Conservation (phyloP, 140 eudicot species). For the Bidens hawaiensis region DNA sequence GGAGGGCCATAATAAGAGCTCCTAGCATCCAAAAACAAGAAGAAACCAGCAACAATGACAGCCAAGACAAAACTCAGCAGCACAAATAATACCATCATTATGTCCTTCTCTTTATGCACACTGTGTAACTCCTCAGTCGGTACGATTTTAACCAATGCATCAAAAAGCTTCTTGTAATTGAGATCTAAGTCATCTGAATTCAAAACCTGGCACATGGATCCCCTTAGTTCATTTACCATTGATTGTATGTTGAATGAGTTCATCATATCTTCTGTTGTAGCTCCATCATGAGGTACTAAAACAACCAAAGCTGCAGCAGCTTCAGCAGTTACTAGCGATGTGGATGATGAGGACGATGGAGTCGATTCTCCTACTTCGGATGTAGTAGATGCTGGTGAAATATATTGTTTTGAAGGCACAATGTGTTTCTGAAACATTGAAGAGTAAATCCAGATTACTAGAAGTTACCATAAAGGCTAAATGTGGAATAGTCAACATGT, state of each 20-base stretch:
- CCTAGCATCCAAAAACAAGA: constrained; percentile 13
- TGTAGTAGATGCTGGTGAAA: constrained; percentile 20
- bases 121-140: constrained; percentile 29
- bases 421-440: constrained; percentile 32
- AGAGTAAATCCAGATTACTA: constrained; percentile 2
- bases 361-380: constrained; percentile 19
- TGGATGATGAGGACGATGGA: constrained; percentile 23
- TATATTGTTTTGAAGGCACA: constrained; percentile 13
- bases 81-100: neutral
- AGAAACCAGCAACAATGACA: constrained; percentile 28
- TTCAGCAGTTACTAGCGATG: too few relatives aligned
- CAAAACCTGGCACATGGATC: constrained; percentile 26
- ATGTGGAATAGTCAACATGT: neutral
- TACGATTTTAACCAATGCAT: constrained; percentile 26
- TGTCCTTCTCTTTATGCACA: constrained; percentile 28
- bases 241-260: constrained; percentile 32
- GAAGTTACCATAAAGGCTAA: neutral
- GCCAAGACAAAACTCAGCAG: constrained; percentile 23
- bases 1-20: constrained; percentile 30
- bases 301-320: neutral
- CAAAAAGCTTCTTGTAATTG: constrained; percentile 36
- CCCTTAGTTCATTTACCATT: constrained; percentile 32
- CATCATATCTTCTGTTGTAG: constrained; percentile 5
- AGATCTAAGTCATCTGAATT: constrained; percentile 28
- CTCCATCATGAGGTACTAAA: neutral